These are phyloP conservation scores for Diatrype stigma DNA, from an alignment of 2,329 filamentous ascomycete genomes.

Conservation along the genomic window DNA sequence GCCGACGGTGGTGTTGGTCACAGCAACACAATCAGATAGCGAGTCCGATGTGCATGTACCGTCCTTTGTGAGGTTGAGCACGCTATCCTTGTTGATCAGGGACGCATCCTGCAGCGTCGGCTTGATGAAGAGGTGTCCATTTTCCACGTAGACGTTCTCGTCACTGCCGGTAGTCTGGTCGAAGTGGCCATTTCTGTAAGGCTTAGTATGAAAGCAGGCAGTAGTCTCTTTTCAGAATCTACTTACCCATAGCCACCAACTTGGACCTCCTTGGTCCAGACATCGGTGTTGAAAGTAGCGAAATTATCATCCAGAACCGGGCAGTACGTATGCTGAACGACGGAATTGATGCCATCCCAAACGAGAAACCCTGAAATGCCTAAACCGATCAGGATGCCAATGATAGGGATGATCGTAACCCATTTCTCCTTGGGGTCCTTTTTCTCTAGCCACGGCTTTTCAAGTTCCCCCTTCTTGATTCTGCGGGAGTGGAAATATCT, in stretches of 20 bases:
- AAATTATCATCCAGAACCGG: slow-evolving; percentile 65
- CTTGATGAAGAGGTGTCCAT: slow-evolving; percentile 68
- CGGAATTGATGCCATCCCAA: slow-evolving; percentile 68
- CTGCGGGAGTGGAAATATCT: slow-evolving; percentile 71
- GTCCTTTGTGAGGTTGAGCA: slow-evolving; percentile 63
- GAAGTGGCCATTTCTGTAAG: slow-evolving; percentile 70
- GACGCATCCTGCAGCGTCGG: slow-evolving; percentile 70
- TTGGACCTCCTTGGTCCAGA: slow-evolving; percentile 74
- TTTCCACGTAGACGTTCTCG: slow-evolving; percentile 70
- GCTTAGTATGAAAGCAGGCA: slow-evolving; percentile 7
- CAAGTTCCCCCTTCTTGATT: slow-evolving; percentile 66
- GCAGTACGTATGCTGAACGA: slow-evolving; percentile 72
- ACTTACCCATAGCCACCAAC: slow-evolving; percentile 71
- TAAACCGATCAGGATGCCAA: slow-evolving; percentile 67
- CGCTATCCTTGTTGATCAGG: slow-evolving; percentile 61
- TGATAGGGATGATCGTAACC: slow-evolving; percentile 74
- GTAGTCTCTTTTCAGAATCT: neutral
- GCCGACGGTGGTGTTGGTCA: slow-evolving; percentile 65
- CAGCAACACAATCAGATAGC: slow-evolving; percentile 59
- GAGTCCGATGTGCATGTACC: slow-evolving; percentile 63
- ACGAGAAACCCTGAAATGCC: slow-evolving; percentile 66
- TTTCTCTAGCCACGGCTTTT: slow-evolving; percentile 74
- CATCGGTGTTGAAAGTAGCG: slow-evolving; percentile 47
- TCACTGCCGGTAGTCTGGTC: slow-evolving; percentile 67
- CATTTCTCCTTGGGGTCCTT: slow-evolving; percentile 78